phyloP scores from a whole-genome alignment of 192 early-diverging fungal genomes.

The Coemansia erecta region DNA sequence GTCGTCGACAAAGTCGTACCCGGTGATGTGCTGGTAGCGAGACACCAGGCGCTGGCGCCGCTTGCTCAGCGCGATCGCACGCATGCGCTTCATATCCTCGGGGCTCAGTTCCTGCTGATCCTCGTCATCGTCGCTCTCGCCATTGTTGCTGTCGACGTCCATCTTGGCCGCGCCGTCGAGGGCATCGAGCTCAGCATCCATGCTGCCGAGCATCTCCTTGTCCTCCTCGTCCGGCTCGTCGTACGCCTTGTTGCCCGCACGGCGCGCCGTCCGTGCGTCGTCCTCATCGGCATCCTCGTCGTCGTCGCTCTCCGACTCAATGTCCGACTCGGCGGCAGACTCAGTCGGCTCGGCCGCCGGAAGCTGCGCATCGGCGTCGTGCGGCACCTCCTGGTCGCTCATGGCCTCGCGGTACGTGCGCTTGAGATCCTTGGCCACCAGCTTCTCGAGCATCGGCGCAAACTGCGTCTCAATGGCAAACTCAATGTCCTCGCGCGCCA shows the following conservation, averaged over 20 bases:
- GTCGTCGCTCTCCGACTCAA: slow-evolving; percentile 50
- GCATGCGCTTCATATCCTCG: slow-evolving; percentile 44
- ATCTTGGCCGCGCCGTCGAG: slow-evolving; percentile 38
- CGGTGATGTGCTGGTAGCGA: slow-evolving; percentile 62
- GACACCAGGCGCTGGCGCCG: slow-evolving; percentile 55
- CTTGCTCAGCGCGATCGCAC: slow-evolving; percentile 15
- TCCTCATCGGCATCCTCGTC: slow-evolving; percentile 73
- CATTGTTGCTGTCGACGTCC: slow-evolving; percentile 23
- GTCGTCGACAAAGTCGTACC: slow-evolving; percentile 51
- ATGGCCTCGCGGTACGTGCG: slow-evolving; percentile 50
- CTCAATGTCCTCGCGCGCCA: slow-evolving; percentile 67
- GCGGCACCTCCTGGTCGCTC: slow-evolving; percentile 40
- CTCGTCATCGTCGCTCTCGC: slow-evolving; percentile 44
- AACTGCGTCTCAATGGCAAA: slow-evolving; percentile 72
- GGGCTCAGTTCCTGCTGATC: slow-evolving; percentile 44
- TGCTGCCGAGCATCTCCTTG: slow-evolving; percentile 51
- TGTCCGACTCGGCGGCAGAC: slow-evolving; percentile 24
- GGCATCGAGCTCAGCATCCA: slow-evolving; percentile 52
- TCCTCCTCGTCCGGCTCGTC: slow-evolving; percentile 89
- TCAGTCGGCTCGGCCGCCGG: slow-evolving; percentile 31
- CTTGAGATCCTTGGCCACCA: slow-evolving; percentile 79
- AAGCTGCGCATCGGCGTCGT: slow-evolving; percentile 13
- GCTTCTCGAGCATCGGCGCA: slow-evolving; percentile 66
- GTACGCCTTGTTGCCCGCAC: slow-evolving; percentile 68
- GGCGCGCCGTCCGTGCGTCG: slow-evolving; percentile 60